These are phyloP conservation scores for Phytophthora tubulina DNA, from an alignment of 352 stramenopile species.

Conservation along the genomic window DNA sequence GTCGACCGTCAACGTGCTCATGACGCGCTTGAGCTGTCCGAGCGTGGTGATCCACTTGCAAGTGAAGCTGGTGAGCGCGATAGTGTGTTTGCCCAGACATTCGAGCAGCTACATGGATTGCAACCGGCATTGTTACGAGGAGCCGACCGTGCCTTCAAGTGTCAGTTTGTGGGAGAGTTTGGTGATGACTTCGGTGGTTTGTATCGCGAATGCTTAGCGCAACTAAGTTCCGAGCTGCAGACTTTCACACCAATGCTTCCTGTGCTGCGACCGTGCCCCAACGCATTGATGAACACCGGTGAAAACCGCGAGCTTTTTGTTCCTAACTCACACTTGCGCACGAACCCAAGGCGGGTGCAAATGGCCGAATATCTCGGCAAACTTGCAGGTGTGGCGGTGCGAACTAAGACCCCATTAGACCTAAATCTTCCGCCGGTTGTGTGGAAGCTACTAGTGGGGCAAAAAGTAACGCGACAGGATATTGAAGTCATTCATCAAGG, in stretches of 20 bases:
- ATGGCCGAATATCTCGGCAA: slow-evolving; percentile 97
- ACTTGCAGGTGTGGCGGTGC: slow-evolving; percentile 93
- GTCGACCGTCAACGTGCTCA: slow-evolving; percentile 84
- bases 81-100: slow-evolving; percentile 88
- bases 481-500: slow-evolving; percentile 86
- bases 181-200: slow-evolving; percentile 92
- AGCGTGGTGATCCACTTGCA: slow-evolving; percentile 35
- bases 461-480: slow-evolving; percentile 82
- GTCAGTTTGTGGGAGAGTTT: slow-evolving; percentile 92
- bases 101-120: slow-evolving; percentile 85
- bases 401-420: slow-evolving; percentile 93
- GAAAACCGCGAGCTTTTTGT: slow-evolving; percentile 92
- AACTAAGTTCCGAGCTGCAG: slow-evolving; percentile 91
- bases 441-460: slow-evolving; percentile 93
- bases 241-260: slow-evolving; percentile 73
- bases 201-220: slow-evolving; percentile 90
- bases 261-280: slow-evolving; percentile 91
- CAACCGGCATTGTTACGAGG: slow-evolving; percentile 88
- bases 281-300: slow-evolving; percentile 84
- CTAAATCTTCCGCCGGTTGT: slow-evolving; percentile 92
- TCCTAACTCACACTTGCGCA: slow-evolving; percentile 70
- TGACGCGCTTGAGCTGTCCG: slow-evolving; percentile 63
- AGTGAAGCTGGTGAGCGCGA: slow-evolving; percentile 62
- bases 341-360: slow-evolving; percentile 61
- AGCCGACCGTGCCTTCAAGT: slow-evolving; percentile 92